A percentile compares a stretch with the other conserved stretches of the same genome.
Conservation (phyloP, 805 yeast genomes). For the Cyberlindnera americana region DNA sequence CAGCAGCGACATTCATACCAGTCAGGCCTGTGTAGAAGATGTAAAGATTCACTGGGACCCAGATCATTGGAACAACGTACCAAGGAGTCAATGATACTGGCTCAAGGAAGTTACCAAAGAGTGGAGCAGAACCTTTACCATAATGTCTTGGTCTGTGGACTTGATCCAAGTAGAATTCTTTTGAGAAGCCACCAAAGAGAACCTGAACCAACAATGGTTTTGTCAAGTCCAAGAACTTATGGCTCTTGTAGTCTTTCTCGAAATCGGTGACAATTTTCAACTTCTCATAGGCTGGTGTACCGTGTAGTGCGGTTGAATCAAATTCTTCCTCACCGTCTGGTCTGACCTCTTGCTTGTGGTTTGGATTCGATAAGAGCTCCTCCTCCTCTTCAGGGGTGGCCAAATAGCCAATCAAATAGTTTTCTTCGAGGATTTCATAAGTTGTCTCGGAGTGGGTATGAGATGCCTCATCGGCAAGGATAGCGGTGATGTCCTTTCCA, state of each 20-base stretch:
- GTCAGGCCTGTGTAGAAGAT: constrained; percentile 57
- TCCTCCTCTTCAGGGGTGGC: constrained; percentile 79
- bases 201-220: constrained; percentile 83
- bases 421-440: constrained; percentile 80
- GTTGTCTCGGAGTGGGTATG: constrained; percentile 86
- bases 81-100: constrained; percentile 90
- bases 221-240: constrained; percentile 81
- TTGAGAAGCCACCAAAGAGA: constrained; percentile 66
- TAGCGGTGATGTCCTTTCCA: constrained; percentile 79
- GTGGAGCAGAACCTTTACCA: constrained; percentile 94
- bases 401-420: constrained; percentile 72
- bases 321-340: constrained; percentile 37
- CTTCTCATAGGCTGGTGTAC: constrained; percentile 69
- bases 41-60: constrained; percentile 80
- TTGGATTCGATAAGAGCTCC: constrained; percentile 60
- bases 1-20: constrained; percentile 40
- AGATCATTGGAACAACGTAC: constrained; percentile 84
- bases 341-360: constrained; percentile 56
- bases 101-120: constrained; percentile 93
- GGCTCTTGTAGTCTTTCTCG: constrained; percentile 62
- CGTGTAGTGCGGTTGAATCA: constrained; percentile 55
- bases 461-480: constrained; percentile 66
- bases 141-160: constrained; percentile 98
- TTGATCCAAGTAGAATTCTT: constrained; percentile 90
- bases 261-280: constrained; percentile 79